Percentiles rank a stretch among this genome's conserved stretches.
These are phyloP conservation scores for Hexamita inflata DNA, from an alignment of 208 protist species.

Conservation along the genomic window DNA sequence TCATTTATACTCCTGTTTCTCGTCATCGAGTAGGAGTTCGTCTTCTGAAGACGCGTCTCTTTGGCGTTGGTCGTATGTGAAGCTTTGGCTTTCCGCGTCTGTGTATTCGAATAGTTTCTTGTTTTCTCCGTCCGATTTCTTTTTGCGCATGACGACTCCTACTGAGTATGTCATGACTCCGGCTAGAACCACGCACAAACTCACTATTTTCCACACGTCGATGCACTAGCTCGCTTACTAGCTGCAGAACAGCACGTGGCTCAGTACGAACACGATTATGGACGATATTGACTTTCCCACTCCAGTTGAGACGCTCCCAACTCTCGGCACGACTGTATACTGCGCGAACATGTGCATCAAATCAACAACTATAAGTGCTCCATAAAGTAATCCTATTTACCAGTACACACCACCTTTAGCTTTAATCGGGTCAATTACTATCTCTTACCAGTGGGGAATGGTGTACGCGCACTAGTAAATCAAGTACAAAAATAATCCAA, in stretches of 20 bases:
- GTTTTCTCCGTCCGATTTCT: too few species aligned
- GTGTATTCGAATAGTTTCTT: too few species aligned
- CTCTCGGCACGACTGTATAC: background rate
- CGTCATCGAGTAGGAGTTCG: too few species aligned
- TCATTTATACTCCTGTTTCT: too few species aligned
- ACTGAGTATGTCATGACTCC: constrained; percentile 12
- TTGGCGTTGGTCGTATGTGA: too few species aligned
- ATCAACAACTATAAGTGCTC: background rate
- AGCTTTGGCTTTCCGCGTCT: too few species aligned
- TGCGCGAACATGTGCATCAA: constrained; percentile 6
- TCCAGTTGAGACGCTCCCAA: background rate
- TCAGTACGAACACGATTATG: constrained; percentile 5
- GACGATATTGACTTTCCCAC: background rate
- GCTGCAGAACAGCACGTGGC: background rate
- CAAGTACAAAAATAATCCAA: background rate
- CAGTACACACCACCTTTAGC: background rate
- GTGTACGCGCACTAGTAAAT: background rate
- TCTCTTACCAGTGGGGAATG: background rate
- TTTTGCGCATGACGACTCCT: too few species aligned
- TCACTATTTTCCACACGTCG: background rate
- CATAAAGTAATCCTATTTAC: background rate
- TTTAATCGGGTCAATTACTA: background rate
- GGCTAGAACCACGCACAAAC: background rate
- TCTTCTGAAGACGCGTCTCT: too few species aligned
- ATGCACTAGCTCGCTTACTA: background rate